phyloP scores from a whole-genome alignment of 495 filamentous ascomycete species.

The Aspergillus haitiensis region DNA sequence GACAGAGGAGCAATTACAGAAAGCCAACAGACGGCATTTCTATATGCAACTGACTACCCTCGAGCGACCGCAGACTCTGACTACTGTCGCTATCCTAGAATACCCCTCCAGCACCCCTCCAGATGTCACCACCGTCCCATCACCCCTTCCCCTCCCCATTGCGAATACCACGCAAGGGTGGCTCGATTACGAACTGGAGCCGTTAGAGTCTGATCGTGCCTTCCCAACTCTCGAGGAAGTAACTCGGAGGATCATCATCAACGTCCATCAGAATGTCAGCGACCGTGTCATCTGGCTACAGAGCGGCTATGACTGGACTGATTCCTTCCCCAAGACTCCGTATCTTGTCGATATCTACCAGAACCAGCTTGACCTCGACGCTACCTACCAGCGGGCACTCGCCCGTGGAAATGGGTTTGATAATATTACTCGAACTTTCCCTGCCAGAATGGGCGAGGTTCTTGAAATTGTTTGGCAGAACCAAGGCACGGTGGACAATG shows the following conservation, averaged over 20 bases:
- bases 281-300: conserved; percentile 42
- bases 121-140: conserved; percentile 25
- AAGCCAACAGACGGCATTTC: conserved; percentile 37
- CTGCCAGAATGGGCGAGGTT: conserved; percentile 57
- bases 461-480: conserved; percentile 62
- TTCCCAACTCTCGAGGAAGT: conserved; percentile 55
- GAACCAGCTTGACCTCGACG: conserved; percentile 42
- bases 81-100: conserved; percentile 54
- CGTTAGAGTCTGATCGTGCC: conserved; percentile 30
- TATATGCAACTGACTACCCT: conserved; percentile 56
- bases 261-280: conserved; percentile 44
- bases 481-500: conserved; percentile 39
- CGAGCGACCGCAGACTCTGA: conserved; percentile 43
- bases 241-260: conserved; percentile 51
- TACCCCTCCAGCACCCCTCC: conserved; percentile 34
- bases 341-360: conserved; percentile 59
- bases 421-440: conserved; percentile 48
- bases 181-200: conserved; percentile 56
- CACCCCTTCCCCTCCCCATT: conserved; percentile 37
- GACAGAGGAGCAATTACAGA: conserved; percentile 28
- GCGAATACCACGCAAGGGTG: conserved; percentile 40
- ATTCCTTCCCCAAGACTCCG: conserved; percentile 41
- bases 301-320: conserved; percentile 53
- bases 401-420: conserved; percentile 49
- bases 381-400: conserved; percentile 32